Evolutionary conservation across 306 rosid genomes (phyloP).

Genomic region (Ormosia semicastrata): DNA sequence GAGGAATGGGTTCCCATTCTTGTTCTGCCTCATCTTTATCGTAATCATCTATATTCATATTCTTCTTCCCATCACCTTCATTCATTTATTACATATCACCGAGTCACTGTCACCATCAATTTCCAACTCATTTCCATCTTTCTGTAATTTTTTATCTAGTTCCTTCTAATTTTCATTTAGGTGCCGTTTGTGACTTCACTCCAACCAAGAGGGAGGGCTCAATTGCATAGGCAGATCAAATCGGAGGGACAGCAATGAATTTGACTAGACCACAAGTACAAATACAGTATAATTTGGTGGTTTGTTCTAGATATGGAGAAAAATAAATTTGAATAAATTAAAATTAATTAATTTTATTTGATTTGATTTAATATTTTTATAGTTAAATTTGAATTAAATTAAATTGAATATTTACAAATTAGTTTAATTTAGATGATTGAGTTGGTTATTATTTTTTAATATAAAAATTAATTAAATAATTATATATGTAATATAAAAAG

Average conservation of each 20-base stretch:
- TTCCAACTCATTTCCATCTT: neutral
- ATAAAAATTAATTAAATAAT: no score
- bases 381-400: no score
- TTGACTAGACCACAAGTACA: neutral
- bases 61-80: neutral
- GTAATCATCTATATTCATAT: neutral
- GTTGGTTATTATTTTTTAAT: no score
- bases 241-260: neutral
- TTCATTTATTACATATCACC: neutral
- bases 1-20: conserved; percentile 20
- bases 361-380: no score
- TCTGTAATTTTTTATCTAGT: neutral
- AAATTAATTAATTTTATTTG: no score
- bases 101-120: neutral
- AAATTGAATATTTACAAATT: no score
- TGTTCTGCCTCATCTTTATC: neutral
- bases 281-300: no score
- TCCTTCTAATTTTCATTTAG: neutral
- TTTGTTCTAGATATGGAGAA: no score
- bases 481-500: no score
- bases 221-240: neutral
- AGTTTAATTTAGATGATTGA: no score
- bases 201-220: neutral
- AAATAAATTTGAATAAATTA: no score
- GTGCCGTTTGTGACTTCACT: neutral